Evolutionary conservation across 805 yeast genomes (phyloP), one percentile per base, ranked within the genome.

Genomic region (Cyberlindnera japonica): DNA sequence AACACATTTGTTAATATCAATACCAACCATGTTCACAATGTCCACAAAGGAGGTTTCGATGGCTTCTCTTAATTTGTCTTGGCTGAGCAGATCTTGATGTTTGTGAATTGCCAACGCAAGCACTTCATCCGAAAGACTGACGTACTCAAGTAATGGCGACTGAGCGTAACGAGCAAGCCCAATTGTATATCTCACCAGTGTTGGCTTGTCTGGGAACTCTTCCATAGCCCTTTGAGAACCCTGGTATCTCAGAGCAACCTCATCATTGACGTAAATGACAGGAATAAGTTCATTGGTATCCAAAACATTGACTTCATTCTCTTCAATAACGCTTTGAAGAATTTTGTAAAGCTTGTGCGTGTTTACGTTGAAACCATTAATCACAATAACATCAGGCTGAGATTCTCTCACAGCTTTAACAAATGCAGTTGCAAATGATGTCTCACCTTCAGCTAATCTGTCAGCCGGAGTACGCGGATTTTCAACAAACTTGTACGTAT

Each of bases 91-190:
- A 17, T 73, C 68, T 65, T 93, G 99, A 53, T 83, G 74, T 37
- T 81, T 81, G 58, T 79, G 82, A 54, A 91, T 77, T 3, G 75
- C 66, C 40, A 86, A 67, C 2, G 91, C 75, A 6, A 76, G 64
- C 27, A 91, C 72, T 47, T 87, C 88, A n/a, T 78, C 81, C 19
- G 81, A 83, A 38, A 93, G 68, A 6, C 88, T 75, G 43, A 90
- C 79, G 59, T 90, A 93, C 62, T 93, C 99, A 53, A 86, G 64
- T 43, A 93, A 60, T n/a, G 99, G 99, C 40, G 86, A 83, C 64
- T 93, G 99, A 41, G 85, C 76, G 59, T 87, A 93, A 51, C 98
- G 80, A 9, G 95, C 98, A 48, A 91, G 69, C 9, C 88, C 96
- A 47, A 90, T 79, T 63, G 93, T 82, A 64, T 91, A 93, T 54